Evolutionary conservation across 495 filamentous ascomycete genomes (phyloP).

Genomic region (Aspergillus sclerotiicarbonarius): DNA sequence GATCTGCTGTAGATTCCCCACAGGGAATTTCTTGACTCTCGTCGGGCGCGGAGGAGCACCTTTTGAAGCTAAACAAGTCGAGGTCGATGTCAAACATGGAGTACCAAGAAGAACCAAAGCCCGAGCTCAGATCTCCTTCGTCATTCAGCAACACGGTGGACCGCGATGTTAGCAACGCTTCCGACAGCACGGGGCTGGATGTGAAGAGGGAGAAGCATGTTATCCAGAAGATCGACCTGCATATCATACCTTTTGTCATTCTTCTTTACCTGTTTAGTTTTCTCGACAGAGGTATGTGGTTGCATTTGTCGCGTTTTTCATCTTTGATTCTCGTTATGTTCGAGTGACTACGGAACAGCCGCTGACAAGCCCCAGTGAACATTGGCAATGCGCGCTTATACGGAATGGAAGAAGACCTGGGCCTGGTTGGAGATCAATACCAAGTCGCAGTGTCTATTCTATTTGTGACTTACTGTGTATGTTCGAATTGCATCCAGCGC

Average conservation of each 20-base stretch:
- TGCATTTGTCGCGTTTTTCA: constrained; percentile 10
- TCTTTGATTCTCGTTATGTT: not conserved
- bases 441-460: constrained; percentile 69
- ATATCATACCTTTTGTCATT: constrained; percentile 61
- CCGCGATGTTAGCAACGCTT: constrained; percentile 10
- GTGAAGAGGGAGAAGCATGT: constrained; percentile 43
- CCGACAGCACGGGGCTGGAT: constrained; percentile 32
- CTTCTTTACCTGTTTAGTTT: constrained; percentile 64
- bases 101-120: constrained; percentile 6
- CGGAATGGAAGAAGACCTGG: constrained; percentile 63
- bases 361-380: constrained; percentile 53
- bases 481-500: constrained; percentile 11
- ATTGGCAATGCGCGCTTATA: constrained; percentile 77
- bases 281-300: constrained; percentile 54
- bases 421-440: constrained; percentile 61
- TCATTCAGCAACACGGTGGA: not conserved
- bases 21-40: not conserved
- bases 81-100: constrained; percentile 4
- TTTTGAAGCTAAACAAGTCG: not conserved
- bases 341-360: not conserved
- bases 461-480: constrained; percentile 66
- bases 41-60: not conserved
- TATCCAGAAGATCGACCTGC: constrained; percentile 55
- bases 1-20: not conserved
- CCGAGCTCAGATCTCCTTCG: constrained; percentile 16